A percentile compares a stretch with the other conserved stretches of the same genome.
These are phyloP conservation scores for Backusella parvicylindrica DNA, from an alignment of 192 early-diverging fungal genomes.

Conservation along the genomic window DNA sequence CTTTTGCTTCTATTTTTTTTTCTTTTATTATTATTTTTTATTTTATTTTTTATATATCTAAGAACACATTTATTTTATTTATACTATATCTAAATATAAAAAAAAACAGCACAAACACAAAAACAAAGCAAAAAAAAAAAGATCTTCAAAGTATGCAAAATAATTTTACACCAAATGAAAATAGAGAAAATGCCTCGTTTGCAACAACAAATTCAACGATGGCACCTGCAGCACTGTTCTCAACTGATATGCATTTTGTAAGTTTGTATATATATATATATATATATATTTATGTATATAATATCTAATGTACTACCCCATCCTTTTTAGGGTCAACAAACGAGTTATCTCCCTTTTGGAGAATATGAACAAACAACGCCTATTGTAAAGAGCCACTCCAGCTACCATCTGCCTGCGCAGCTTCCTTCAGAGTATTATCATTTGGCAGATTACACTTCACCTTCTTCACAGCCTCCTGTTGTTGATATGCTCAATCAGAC, in stretches of 20 bases:
- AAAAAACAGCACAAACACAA: neutral
- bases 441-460: neutral
- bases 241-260: neutral
- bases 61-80: neutral
- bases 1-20: neutral
- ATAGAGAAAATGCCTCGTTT: slow-evolving; percentile 11
- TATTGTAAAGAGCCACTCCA: neutral
- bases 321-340: slow-evolving; percentile 3
- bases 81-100: neutral
- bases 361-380: neutral
- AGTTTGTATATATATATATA: neutral
- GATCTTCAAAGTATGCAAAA: neutral
- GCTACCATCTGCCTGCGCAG: neutral
- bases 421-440: neutral
- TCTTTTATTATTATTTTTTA: neutral
- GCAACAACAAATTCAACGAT: neutral
- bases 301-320: neutral
- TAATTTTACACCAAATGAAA: slow-evolving; percentile 3
- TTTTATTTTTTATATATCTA: neutral
- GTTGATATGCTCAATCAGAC: neutral
- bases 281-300: neutral
- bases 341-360: slow-evolving; percentile 1
- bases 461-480: neutral
- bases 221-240: slow-evolving; percentile 6
- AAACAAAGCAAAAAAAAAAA: neutral